Evolutionary conservation across 805 yeast genomes (phyloP).

Genomic region (Yamadazyma sp.): DNA sequence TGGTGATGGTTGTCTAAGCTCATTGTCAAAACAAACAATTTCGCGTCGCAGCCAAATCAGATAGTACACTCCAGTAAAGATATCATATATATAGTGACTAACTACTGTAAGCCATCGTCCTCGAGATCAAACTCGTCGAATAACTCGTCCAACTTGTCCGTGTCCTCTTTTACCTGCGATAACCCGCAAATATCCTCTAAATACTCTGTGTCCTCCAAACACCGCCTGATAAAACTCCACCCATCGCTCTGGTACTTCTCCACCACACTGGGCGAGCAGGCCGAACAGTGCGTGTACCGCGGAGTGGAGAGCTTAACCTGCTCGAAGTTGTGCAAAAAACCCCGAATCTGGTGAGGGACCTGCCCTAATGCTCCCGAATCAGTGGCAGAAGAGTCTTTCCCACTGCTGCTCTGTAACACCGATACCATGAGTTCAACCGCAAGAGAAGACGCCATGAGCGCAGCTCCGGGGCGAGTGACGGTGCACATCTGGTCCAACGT

Average conservation of each 20-base stretch:
- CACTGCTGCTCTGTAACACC: slow-evolving; percentile 62
- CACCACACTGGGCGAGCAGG: slow-evolving; percentile 68
- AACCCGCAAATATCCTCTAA: slow-evolving; percentile 82
- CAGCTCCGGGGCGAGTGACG: slow-evolving; percentile 95
- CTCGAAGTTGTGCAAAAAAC: slow-evolving; percentile 68
- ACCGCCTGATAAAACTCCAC: slow-evolving; percentile 79
- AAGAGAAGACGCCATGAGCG: slow-evolving; percentile 79
- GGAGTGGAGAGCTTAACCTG: slow-evolving; percentile 68
- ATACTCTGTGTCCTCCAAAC: slow-evolving; percentile 64
- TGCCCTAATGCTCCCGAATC: slow-evolving; percentile 53
- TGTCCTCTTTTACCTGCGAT: slow-evolving; percentile 65
- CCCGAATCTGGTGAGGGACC: slow-evolving; percentile 88
- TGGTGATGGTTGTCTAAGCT: not conserved
- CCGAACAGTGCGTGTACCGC: slow-evolving; percentile 78
- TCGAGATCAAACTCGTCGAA: slow-evolving; percentile 12
- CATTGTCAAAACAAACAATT: not conserved
- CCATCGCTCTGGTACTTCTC: slow-evolving; percentile 51
- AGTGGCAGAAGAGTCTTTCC: slow-evolving; percentile 41
- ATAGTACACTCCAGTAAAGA: not conserved
- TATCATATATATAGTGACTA: no score
- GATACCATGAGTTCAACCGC: slow-evolving; percentile 85
- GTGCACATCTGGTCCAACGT: slow-evolving; percentile 98
- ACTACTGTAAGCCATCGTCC: not conserved
- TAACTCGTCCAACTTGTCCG: slow-evolving; percentile 44
- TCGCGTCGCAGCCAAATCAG: slow-evolving; percentile 4